Percentiles rank a stretch among this genome's conserved stretches.
These are phyloP conservation scores for Pleomassaria siparia DNA, from an alignment of 2,329 filamentous ascomycete genomes.

Conservation along the genomic window DNA sequence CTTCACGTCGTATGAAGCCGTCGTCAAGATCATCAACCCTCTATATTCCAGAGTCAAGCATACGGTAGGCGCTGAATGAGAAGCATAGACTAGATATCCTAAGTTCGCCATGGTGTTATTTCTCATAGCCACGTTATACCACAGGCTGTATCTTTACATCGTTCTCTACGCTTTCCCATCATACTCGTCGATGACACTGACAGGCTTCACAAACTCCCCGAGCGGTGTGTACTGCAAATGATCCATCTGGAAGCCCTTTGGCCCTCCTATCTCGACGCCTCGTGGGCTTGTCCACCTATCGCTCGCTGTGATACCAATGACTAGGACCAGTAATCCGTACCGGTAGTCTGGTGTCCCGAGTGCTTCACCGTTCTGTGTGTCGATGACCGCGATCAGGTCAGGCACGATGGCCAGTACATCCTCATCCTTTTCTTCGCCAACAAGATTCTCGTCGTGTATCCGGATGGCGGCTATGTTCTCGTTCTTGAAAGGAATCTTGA, in stretches of 20 bases:
- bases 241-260: slow-evolving; percentile 52
- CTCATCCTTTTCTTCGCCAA: slow-evolving; percentile 39
- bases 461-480: slow-evolving; percentile 66
- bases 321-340: slow-evolving; percentile 55
- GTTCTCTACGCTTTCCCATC: slow-evolving; percentile 7
- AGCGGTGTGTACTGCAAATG: slow-evolving; percentile 54
- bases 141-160: not conserved
- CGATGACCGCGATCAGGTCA: slow-evolving; percentile 53
- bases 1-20: slow-evolving; percentile 64
- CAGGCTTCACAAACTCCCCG: slow-evolving; percentile 55
- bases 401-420: slow-evolving; percentile 52
- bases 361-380: slow-evolving; percentile 51
- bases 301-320: slow-evolving; percentile 58
- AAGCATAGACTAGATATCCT: slow-evolving; percentile 17
- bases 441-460: slow-evolving; percentile 27
- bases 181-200: slow-evolving; percentile 58
- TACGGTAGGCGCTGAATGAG: slow-evolving; percentile 13
- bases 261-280: slow-evolving; percentile 55
- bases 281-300: slow-evolving; percentile 55
- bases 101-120: not conserved
- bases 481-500: slow-evolving; percentile 73
- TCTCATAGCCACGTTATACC: not conserved
- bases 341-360: slow-evolving; percentile 58
- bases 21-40: slow-evolving; percentile 52
- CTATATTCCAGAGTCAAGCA: slow-evolving; percentile 27